These are phyloP conservation scores for Didymella exigua DNA, from an alignment of 2,329 filamentous ascomycete species.

Conservation along the genomic window DNA sequence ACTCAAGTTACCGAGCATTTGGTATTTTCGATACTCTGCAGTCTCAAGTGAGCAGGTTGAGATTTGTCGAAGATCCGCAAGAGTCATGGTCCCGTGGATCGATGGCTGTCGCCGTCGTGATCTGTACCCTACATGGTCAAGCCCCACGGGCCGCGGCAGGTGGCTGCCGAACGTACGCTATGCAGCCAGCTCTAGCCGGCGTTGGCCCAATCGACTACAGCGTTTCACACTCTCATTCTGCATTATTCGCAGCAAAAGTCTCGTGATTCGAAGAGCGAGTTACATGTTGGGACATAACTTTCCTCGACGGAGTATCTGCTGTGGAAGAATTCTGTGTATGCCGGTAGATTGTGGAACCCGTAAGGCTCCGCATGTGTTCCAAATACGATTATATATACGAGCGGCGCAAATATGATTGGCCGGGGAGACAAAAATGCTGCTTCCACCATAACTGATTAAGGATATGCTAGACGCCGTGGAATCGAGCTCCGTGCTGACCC, in stretches of 20 bases:
- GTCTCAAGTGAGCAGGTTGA: slow-evolving; percentile 9
- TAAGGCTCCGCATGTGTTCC: slow-evolving; percentile 4
- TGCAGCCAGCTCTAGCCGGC: not conserved
- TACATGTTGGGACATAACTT: not conserved
- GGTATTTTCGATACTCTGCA: slow-evolving; percentile 17
- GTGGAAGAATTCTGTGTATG: not conserved
- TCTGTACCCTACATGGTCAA: slow-evolving; percentile 4
- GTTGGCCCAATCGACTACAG: not conserved
- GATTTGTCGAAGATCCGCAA: slow-evolving; percentile 3
- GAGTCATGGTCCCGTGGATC: slow-evolving; percentile 10
- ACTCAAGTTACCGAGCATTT: slow-evolving; percentile 9
- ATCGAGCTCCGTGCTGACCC: not conserved
- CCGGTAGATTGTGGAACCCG: slow-evolving; percentile 1
- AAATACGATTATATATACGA: slow-evolving; percentile 7
- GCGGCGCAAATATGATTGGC: slow-evolving; percentile 4
- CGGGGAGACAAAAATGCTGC: not conserved
- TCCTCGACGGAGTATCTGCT: not conserved
- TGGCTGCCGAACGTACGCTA: slow-evolving; percentile 1
- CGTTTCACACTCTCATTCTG: not conserved
- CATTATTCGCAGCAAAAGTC: not conserved
- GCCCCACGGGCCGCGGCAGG: slow-evolving; percentile 6
- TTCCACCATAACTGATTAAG: slow-evolving; percentile 3
- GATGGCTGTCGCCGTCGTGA: slow-evolving; percentile 1
- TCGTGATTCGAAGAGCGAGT: not conserved
- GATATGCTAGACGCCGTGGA: not conserved